These are phyloP conservation scores for Corymbia citriodora DNA, from an alignment of 441 rosid genomes.

Conservation along the genomic window DNA sequence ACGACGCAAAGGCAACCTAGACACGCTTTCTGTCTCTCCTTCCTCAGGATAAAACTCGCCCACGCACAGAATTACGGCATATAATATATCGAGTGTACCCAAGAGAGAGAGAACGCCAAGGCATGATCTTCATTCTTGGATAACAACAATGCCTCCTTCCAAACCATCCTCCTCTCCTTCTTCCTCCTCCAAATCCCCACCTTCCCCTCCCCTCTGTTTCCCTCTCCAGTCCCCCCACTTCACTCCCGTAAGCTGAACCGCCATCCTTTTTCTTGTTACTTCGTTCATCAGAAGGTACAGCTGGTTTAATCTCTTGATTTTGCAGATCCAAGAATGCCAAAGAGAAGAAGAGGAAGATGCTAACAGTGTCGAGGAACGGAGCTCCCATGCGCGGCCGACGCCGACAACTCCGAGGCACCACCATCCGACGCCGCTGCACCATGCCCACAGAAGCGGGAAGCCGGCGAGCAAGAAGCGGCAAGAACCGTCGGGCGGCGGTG, in stretches of 20 bases:
- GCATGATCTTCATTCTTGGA: background rate
- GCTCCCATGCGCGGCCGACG: background rate
- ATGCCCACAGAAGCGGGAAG: constrained; percentile 16
- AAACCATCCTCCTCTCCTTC: background rate
- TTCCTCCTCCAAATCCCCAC: background rate
- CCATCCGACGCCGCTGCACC: constrained; percentile 59
- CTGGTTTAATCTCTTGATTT: background rate
- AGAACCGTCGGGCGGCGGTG: constrained; percentile 7
- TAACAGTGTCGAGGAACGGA: constrained; percentile 5
- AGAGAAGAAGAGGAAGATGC: constrained; percentile 27
- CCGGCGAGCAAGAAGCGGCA: constrained; percentile 32
- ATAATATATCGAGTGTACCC: background rate
- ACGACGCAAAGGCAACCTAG: background rate
- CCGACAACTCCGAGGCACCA: constrained; percentile 28
- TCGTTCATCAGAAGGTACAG: too few relatives aligned
- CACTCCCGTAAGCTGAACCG: constrained; percentile 58
- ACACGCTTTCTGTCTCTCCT: background rate
- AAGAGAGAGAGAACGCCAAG: background rate
- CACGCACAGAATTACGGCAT: background rate
- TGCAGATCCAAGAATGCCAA: constrained; percentile 85
- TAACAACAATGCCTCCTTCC: background rate
- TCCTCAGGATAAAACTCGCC: background rate
- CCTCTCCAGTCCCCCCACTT: constrained; percentile 2
- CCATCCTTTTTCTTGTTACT: constrained; percentile 4
- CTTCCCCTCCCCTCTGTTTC: background rate